phyloP scores from a whole-genome alignment of 345 rosid genomes.

The Camelina neglecta region DNA sequence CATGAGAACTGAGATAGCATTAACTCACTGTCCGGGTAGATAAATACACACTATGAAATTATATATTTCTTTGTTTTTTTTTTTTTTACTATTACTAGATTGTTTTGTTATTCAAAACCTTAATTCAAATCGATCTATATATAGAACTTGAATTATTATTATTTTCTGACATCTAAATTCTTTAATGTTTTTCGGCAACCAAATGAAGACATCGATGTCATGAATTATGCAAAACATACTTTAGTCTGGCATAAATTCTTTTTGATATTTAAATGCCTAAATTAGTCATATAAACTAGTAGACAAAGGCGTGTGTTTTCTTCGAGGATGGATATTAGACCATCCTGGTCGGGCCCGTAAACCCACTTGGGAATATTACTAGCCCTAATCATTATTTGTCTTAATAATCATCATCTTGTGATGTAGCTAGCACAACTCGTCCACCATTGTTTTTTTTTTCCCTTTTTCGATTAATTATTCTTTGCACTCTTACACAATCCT shows the following conservation, averaged over 20 bases:
- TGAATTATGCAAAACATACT: not conserved
- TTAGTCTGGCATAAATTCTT: not conserved
- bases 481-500: conserved; percentile 36
- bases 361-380: conserved; percentile 41
- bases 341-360: conserved; percentile 43
- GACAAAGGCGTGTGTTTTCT: conserved; percentile 28
- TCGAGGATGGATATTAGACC: conserved; percentile 29
- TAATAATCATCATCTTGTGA: conserved; percentile 39
- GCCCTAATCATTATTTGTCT: conserved; percentile 39
- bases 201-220: not conserved
- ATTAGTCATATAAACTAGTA: conserved; percentile 16
- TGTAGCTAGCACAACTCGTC: conserved; percentile 36
- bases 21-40: conserved; percentile 18
- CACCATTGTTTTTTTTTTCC: conserved; percentile 31
- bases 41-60: not conserved
- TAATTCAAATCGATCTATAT: not conserved
- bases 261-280: conserved; percentile 5
- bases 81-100: not conserved
- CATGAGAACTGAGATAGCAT: conserved; percentile 4
- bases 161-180: not conserved
- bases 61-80: too few species aligned
- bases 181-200: not conserved
- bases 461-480: conserved; percentile 19
- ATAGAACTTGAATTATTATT: not conserved
- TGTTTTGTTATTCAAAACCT: not conserved